Base-by-base conservation (phyloP, 1,284 basidiomycete genomes). In the Porogramme epimiltina region DNA sequence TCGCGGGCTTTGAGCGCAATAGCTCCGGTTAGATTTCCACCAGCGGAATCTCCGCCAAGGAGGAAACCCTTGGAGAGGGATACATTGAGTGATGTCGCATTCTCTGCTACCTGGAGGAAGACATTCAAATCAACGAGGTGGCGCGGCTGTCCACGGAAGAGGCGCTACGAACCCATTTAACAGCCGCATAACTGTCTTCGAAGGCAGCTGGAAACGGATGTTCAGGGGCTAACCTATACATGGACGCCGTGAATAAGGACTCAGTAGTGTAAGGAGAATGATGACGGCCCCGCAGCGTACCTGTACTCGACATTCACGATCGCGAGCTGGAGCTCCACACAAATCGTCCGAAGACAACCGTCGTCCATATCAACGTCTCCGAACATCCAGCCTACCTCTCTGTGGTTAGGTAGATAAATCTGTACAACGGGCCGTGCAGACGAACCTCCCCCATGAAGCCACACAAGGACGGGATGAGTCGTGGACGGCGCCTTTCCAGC, bases 41-140 rank as follows among this genome's bases (percentile, higher is more conserved):
- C 66, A 3, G 66, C 62, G 5, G 65, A 65, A n/a, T 39, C 42
- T 1, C 66, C 65, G 9, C 62, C 62, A 11, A 68, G 49, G 11
- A 67, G 38, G 42, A 66, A 58, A 2, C 62, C 62, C 36, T 59
- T 56, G 5, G 26, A 18, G 4, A 58, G 33, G 20, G 58, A 49
- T 4, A 54, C 49, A 3, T 39, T n/a, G 2, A 66, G 22, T 3
- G 13, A 10, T 1, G 26, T 4, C 0, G 55, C 52, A 33, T 61
- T 50, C 16, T 31, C 28, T 3, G 51, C 42, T 0, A 45, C 49
- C 55, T 54, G 26, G 34, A 8, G 16, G 19, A 22, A 23, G n/a
- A 10, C 25, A n/a, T 28, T 4, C 8, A 15, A 13, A 16, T n/a
- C n/a, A n/a, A n/a, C n/a, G n/a, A n/a, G n/a, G n/a, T n/a, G n/a